These are phyloP conservation scores for Pachysandra terminalis DNA, from an alignment of 164 flowering plant species.

Conservation along the genomic window DNA sequence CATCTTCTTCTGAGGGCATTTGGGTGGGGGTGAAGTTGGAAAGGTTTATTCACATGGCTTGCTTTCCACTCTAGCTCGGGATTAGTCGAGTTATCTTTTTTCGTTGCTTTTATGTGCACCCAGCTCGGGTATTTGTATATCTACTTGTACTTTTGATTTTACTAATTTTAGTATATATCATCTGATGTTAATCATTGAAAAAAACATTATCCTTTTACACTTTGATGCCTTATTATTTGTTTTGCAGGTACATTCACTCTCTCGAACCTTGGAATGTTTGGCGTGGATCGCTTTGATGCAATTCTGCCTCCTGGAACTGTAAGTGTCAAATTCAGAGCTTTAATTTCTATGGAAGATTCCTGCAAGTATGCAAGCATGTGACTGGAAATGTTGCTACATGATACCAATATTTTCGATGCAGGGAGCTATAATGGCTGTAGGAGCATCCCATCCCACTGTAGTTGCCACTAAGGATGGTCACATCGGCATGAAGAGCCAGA, in stretches of 20 bases:
- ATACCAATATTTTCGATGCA: conserved; percentile 24
- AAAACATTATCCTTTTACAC: no score
- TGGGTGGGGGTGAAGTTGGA: no score
- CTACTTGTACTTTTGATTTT: no score
- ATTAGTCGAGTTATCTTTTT: no score
- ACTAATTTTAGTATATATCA: no score
- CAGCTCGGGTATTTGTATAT: no score
- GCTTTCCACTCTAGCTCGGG: no score
- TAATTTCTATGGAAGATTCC: conserved; percentile 1
- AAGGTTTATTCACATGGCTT: no score
- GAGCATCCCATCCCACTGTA: conserved; percentile 77
- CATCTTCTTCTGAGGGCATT: no score
- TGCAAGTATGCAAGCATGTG: neutral
- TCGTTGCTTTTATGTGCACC: no score
- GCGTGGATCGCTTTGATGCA: conserved; percentile 98
- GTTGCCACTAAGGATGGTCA: conserved; percentile 88
- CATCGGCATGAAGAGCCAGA: conserved; percentile 81
- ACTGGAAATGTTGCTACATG: neutral
- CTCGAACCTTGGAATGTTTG: conserved; percentile 98
- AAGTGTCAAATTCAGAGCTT: conserved; percentile 20
- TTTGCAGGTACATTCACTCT: conserved; percentile 89
- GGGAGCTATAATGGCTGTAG: conserved; percentile 99
- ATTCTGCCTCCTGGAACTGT: conserved; percentile 98
- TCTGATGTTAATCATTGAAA: no score
- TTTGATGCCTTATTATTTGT: conserved; percentile 10